Evolutionary conservation across 495 filamentous ascomycete species (phyloP).

Genomic region (Hypoxylon crocopeplum): DNA sequence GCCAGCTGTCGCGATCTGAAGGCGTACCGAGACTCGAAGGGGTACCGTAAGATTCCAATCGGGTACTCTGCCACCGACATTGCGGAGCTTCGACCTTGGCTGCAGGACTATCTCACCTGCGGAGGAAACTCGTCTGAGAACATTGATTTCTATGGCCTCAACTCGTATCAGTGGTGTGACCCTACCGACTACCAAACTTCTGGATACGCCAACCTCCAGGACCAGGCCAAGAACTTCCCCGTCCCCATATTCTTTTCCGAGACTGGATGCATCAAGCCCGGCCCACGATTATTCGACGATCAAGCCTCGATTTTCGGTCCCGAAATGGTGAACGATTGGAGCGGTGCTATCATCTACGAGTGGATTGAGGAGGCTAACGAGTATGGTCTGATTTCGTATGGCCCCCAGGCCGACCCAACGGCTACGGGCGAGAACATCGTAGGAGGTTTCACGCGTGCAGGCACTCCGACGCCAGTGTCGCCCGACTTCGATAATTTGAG

Average conservation of each 20-base stretch:
- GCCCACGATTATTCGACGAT: constrained; percentile 76
- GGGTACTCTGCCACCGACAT: constrained; percentile 94
- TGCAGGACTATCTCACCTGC: constrained; percentile 89
- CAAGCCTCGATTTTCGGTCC: constrained; percentile 76
- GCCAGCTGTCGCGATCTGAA: constrained; percentile 83
- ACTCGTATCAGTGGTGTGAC: constrained; percentile 90
- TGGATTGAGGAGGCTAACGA: constrained; percentile 88
- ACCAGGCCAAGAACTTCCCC: constrained; percentile 56
- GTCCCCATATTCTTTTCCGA: constrained; percentile 89
- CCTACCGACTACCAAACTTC: constrained; percentile 66
- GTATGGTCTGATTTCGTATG: constrained; percentile 86
- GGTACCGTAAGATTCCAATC: constrained; percentile 83
- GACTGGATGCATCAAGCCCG: constrained; percentile 74
- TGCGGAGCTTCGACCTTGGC: constrained; percentile 76
- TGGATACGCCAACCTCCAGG: constrained; percentile 72
- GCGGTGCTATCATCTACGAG: constrained; percentile 85
- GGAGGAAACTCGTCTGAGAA: constrained; percentile 69
- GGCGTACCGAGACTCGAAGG: constrained; percentile 75
- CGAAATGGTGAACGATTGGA: constrained; percentile 78
- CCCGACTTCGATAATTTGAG: constrained; percentile 83
- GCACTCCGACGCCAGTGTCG: constrained; percentile 73
- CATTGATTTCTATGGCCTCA: constrained; percentile 84
- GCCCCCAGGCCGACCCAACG: constrained; percentile 56
- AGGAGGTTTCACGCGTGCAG: constrained; percentile 72
- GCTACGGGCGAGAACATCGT: constrained; percentile 58